Evolutionary conservation across 2,329 filamentous ascomycete genomes (phyloP), one percentile per base, ranked within the genome.

Genomic region (Botrytis pseudocinerea): DNA sequence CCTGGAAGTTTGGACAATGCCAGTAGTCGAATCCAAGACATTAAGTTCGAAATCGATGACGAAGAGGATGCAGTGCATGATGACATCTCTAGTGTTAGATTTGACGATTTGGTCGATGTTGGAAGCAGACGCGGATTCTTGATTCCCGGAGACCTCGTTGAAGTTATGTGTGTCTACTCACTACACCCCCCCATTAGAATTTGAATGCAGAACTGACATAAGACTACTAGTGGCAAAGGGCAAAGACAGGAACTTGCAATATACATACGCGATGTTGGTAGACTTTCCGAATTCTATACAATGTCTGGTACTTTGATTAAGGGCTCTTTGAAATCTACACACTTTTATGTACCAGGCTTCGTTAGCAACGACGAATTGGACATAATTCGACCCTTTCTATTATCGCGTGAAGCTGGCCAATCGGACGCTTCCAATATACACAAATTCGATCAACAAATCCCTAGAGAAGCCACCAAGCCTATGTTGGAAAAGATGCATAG

Each of bases 221-320:
- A 35, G 25, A 28, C n/a, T 40, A 35, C 62, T 51, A 73, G 71
- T 70, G 64, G 71, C 35, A 70, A 54, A 57, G 59, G 44, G 12
- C n/a, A 40, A 35, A 73, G 64, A 59, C n/a, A 35, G 74, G 79
- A 85, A 22, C 80, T 88, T 64, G 86, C 83, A 7, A 83, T 88
- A 42, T 87, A 84, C 74, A 81, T 87, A 6, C 83, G 83, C 64
- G 80, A 83, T 60, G 57, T 86, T 35, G 80, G 80, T 2, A 76
- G 48, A 5, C 77, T 82, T 42, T 82, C 80, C 51, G 86, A 88
- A 72, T 86, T 86, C 77, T 85, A 85, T 77, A 85, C 84, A 10
- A 83, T 85, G 77, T 81, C 83, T 68, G 87, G 87, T 16, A 82
- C 82, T 73, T 88, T 86, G 85, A 73, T 82, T 32, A 82, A 85